phyloP scores from a whole-genome alignment of 1,139 yeast species.

The Debaryomyces subglobosus region DNA sequence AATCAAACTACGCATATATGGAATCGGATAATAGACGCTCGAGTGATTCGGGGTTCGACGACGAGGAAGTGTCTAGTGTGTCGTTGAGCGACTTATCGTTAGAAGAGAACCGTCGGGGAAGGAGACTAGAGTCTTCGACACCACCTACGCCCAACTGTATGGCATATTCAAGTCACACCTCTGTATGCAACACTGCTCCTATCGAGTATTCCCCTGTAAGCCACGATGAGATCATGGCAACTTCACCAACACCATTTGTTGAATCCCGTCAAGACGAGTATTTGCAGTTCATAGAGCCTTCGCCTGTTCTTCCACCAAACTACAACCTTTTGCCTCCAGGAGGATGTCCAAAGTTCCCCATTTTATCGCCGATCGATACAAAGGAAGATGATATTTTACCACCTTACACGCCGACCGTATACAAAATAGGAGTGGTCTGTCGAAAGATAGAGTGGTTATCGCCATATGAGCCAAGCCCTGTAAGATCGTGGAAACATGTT shows the following conservation, averaged over 20 bases:
- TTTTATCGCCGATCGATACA: conserved; percentile 21
- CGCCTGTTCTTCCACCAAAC: conserved; percentile 53
- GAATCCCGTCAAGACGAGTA: conserved; percentile 20
- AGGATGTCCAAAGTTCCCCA: conserved; percentile 56
- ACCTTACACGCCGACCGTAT: conserved; percentile 57
- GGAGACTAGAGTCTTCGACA: conserved; percentile 2
- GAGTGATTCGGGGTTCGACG: conserved; percentile 4
- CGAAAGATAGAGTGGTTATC: conserved; percentile 68
- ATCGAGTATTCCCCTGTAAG: background rate
- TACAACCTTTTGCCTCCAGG: conserved; percentile 50
- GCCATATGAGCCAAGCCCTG: conserved; percentile 64
- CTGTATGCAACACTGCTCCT: background rate
- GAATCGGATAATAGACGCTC: background rate
- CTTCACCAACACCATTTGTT: background rate
- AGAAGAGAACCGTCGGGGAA: background rate
- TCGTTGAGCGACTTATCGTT: conserved; percentile 10
- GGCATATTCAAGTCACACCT: background rate
- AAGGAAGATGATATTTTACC: conserved; percentile 47
- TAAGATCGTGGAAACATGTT: conserved; percentile 64
- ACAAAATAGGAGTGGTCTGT: conserved; percentile 53
- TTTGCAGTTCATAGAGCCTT: conserved; percentile 50
- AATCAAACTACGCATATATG: background rate
- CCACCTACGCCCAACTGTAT: conserved; percentile 7
- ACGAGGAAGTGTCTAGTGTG: conserved; percentile 5
- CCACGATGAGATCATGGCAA: background rate